Conservation (phyloP, 2,329 filamentous ascomycete genomes). For the Phialophora tarda region DNA sequence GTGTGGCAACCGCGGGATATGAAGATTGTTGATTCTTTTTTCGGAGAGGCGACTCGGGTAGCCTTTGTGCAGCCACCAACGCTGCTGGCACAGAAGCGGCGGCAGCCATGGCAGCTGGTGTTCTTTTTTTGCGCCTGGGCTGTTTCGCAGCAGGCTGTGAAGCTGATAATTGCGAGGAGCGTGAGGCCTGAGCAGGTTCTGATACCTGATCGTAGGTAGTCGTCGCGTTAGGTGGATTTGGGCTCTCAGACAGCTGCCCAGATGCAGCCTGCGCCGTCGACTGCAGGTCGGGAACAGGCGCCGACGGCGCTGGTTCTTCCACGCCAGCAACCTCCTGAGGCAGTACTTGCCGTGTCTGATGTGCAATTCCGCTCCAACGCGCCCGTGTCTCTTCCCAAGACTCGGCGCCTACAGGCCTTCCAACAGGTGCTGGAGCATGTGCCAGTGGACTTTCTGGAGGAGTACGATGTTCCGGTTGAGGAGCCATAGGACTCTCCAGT, state of each 20-base stretch:
- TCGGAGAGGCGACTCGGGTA: constrained; percentile 16
- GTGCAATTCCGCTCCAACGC: constrained; percentile 41
- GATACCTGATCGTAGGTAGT: constrained; percentile 7
- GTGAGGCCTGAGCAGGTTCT: constrained; percentile 1
- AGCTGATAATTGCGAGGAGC: constrained; percentile 1
- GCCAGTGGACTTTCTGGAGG: constrained; percentile 36
- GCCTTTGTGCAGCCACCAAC: constrained; percentile 11
- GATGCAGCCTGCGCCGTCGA: constrained; percentile 9
- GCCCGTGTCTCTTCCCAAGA: constrained; percentile 43
- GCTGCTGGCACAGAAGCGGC: constrained; percentile 29
- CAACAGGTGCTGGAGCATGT: constrained; percentile 9
- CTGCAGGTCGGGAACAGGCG: neutral
- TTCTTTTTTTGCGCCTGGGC: constrained; percentile 32
- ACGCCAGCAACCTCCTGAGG: neutral
- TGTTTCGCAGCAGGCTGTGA: constrained; percentile 10
- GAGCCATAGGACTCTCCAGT: constrained; percentile 45
- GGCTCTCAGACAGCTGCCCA: constrained; percentile 4
- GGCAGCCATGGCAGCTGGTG: constrained; percentile 28
- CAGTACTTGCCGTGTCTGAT: constrained; percentile 29
- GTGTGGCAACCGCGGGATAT: constrained; percentile 11
- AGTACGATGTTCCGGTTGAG: constrained; percentile 12
- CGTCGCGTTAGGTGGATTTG: neutral
- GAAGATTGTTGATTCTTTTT: constrained; percentile 23
- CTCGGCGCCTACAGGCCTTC: constrained; percentile 6
- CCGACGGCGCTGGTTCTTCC: neutral